Conservation (phyloP, 805 yeast species). For the Cyberlindnera mississippiensis region DNA sequence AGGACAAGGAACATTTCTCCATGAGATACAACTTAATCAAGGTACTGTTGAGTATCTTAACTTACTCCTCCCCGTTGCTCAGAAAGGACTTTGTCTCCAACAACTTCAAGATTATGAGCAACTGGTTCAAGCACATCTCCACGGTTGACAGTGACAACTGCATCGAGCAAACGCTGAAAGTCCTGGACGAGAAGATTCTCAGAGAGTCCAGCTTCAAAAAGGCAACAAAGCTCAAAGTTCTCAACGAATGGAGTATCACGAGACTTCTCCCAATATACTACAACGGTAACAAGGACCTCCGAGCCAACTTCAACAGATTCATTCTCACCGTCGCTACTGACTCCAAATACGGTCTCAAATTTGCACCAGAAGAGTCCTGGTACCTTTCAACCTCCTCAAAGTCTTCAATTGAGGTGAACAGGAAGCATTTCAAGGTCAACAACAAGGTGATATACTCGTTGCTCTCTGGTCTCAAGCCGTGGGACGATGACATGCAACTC, state of each 20-base stretch:
- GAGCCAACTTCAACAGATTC: slow-evolving; percentile 40
- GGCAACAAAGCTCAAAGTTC: slow-evolving; percentile 65
- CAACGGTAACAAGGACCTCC: slow-evolving; percentile 33
- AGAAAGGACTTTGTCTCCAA: slow-evolving; percentile 62
- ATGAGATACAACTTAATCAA: slow-evolving; percentile 57
- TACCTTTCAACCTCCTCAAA: slow-evolving; percentile 29
- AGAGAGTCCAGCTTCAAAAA: slow-evolving; percentile 59
- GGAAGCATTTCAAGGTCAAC: slow-evolving; percentile 51
- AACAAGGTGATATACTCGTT: slow-evolving; percentile 66
- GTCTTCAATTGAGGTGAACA: slow-evolving; percentile 40
- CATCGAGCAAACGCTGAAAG: slow-evolving; percentile 38
- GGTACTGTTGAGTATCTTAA: slow-evolving; percentile 56
- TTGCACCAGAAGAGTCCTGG: slow-evolving; percentile 51
- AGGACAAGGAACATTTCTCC: slow-evolving; percentile 35
- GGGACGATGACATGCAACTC: slow-evolving; percentile 69
- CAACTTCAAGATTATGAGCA: slow-evolving; percentile 54
- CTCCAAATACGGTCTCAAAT: slow-evolving; percentile 41
- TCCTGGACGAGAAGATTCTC: slow-evolving; percentile 49
- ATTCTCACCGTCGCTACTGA: slow-evolving; percentile 48
- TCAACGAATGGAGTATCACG: slow-evolving; percentile 71
- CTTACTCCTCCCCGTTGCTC: slow-evolving; percentile 45
- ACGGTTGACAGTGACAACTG: slow-evolving; percentile 48
- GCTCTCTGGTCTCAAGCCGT: slow-evolving; percentile 67
- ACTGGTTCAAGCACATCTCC: slow-evolving; percentile 61
- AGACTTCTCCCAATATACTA: slow-evolving; percentile 53